A percentile compares a stretch with the other conserved stretches of the same genome.
These are phyloP conservation scores for Entamoeba moshkovskii DNA, from an alignment of 208 protist genomes.

Conservation along the genomic window DNA sequence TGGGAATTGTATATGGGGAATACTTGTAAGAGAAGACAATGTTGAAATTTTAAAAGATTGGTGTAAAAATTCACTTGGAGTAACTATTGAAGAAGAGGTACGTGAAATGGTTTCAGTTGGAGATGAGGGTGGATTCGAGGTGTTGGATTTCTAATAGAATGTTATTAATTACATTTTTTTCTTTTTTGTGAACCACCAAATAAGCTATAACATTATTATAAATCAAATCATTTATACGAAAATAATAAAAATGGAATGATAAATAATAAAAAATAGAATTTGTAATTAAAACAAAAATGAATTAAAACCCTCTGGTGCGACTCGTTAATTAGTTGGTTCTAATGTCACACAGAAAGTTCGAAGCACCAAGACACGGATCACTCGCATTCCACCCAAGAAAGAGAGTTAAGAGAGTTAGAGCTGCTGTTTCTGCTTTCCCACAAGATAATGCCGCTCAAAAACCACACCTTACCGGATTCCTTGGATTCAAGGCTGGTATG, in stretches of 20 bases:
- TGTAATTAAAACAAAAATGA: neutral
- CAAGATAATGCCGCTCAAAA: conserved; percentile 9
- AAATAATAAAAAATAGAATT: neutral
- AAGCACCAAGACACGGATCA: conserved; percentile 21
- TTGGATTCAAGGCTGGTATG: conserved; percentile 97
- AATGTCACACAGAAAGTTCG: conserved; percentile 14
- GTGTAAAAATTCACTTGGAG: neutral
- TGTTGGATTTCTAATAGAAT: neutral
- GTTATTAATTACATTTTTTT: neutral
- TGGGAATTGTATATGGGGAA: neutral
- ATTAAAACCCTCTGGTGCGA: neutral
- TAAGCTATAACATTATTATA: neutral
- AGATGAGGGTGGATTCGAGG: neutral
- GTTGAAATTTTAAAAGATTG: neutral
- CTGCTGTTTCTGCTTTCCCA: conserved; percentile 25
- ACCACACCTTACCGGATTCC: conserved; percentile 49
- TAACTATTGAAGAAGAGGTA: neutral
- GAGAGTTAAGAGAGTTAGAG: neutral
- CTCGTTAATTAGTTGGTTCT: neutral
- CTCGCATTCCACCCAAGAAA: conserved; percentile 35
- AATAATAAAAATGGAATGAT: neutral
- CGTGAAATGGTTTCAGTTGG: neutral
- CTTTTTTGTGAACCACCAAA: neutral
- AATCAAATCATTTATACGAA: neutral
- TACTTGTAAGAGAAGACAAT: neutral